Conservation (phyloP, 768 basidiomycete genomes). For the Xanthoconium stramineum region DNA sequence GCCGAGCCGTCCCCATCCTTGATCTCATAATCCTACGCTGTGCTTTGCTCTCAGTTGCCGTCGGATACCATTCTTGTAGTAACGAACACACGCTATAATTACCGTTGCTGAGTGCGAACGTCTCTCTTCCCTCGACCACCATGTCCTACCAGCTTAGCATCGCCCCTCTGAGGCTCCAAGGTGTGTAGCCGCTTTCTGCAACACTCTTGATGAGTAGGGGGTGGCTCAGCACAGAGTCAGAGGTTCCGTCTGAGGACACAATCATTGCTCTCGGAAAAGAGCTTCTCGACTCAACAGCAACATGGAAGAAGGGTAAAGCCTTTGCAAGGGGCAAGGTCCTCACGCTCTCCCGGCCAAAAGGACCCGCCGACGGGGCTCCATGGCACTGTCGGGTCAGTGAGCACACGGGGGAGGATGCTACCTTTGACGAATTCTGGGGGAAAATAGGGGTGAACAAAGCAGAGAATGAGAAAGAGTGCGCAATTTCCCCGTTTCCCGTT, state of each 20-base stretch:
- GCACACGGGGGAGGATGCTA: constrained; percentile 61
- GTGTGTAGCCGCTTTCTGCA: constrained; percentile 22
- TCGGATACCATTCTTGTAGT: constrained; percentile 18
- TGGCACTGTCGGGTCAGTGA: constrained; percentile 72
- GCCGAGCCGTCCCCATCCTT: constrained; percentile 8
- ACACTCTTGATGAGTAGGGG: neutral
- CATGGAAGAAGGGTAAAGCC: constrained; percentile 70
- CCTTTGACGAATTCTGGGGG: constrained; percentile 73
- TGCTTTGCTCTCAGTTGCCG: neutral
- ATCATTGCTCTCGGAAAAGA: constrained; percentile 51
- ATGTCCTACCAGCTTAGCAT: constrained; percentile 40
- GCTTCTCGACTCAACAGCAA: constrained; percentile 52
- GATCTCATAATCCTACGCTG: constrained; percentile 1
- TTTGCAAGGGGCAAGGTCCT: constrained; percentile 53
- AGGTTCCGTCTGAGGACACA: constrained; percentile 57
- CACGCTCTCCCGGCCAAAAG: constrained; percentile 52
- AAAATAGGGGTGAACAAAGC: constrained; percentile 66
- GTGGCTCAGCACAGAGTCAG: constrained; percentile 32
- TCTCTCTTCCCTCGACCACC: constrained; percentile 1
- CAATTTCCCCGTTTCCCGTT: too few species aligned
- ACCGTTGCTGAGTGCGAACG: neutral
- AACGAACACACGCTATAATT: constrained; percentile 17
- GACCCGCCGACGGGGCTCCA: constrained; percentile 49
- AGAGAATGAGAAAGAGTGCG: constrained; percentile 63
- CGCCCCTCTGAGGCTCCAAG: constrained; percentile 36